phyloP scores from a whole-genome alignment of 345 rosid species.

The Atalantia buxifolia region DNA sequence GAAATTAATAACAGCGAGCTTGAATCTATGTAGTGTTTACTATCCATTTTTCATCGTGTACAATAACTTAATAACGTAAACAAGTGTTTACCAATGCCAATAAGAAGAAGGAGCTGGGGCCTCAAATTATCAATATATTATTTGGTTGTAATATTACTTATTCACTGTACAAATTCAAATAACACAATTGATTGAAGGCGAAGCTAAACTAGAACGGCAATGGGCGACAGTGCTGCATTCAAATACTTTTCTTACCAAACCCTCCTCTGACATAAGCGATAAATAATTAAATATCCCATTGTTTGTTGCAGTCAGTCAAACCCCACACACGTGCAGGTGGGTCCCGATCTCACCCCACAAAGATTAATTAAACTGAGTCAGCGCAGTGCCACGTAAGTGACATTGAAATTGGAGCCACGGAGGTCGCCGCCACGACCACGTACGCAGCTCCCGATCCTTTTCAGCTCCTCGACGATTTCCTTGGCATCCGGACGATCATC shows the following conservation, averaged over 20 bases:
- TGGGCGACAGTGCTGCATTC: background rate
- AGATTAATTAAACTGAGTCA: background rate
- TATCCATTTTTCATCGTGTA: background rate
- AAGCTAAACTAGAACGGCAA: background rate
- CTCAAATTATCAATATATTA: background rate
- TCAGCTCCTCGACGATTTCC: constrained; percentile 76
- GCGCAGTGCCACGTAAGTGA: constrained; percentile 22
- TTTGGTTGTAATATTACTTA: background rate
- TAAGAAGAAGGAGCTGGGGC: background rate
- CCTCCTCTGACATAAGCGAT: background rate
- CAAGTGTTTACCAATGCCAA: background rate
- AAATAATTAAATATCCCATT: no score
- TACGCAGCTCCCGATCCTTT: constrained; percentile 46
- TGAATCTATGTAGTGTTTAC: background rate
- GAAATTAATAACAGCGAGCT: background rate
- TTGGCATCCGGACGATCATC: constrained; percentile 85
- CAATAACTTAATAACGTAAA: no score
- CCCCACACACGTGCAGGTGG: constrained; percentile 20
- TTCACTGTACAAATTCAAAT: background rate
- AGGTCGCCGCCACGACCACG: constrained; percentile 21
- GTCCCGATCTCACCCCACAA: constrained; percentile 14
- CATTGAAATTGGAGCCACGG: constrained; percentile 22
- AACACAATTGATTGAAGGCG: background rate
- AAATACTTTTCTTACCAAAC: background rate
- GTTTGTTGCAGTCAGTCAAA: no score